phyloP scores from a whole-genome alignment of 2,329 filamentous ascomycete genomes.

The Leptographium galeiforme region DNA sequence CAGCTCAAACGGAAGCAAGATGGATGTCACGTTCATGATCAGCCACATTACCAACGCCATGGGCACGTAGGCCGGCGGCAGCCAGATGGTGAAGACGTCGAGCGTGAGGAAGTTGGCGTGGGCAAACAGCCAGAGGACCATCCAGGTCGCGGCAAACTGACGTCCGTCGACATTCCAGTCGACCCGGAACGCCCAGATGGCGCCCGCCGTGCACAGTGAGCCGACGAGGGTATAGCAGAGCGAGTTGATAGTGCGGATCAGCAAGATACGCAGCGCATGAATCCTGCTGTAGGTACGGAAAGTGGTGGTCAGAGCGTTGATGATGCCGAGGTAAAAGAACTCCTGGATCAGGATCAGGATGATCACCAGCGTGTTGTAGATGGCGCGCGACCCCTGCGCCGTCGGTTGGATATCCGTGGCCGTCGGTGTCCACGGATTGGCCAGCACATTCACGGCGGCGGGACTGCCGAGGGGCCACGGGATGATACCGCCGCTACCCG shows the following conservation, averaged over 20 bases:
- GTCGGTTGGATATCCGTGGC: slow-evolving; percentile 20
- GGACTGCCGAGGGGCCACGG: slow-evolving; percentile 13
- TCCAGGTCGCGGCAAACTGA: slow-evolving; percentile 16
- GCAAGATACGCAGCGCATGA: slow-evolving; percentile 17
- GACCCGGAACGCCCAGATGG: slow-evolving; percentile 30
- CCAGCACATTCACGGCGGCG: slow-evolving; percentile 2
- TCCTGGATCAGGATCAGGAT: slow-evolving; percentile 22
- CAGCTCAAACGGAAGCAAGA: slow-evolving; percentile 28
- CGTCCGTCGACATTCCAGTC: slow-evolving; percentile 23
- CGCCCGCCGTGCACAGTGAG: slow-evolving; percentile 24
- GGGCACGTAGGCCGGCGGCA: slow-evolving; percentile 25
- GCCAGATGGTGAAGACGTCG: slow-evolving; percentile 27
- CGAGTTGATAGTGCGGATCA: slow-evolving; percentile 17
- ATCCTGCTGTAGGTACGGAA: slow-evolving; percentile 23
- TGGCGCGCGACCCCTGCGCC: slow-evolving; percentile 19
- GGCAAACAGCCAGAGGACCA: slow-evolving; percentile 22
- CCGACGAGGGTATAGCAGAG: slow-evolving; percentile 22
- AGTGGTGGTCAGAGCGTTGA: slow-evolving; percentile 21
- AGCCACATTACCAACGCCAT: slow-evolving; percentile 24
- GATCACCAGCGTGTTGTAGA: slow-evolving; percentile 28
- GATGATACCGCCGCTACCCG: slow-evolving; percentile 9
- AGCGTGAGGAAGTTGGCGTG: slow-evolving; percentile 20
- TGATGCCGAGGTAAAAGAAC: slow-evolving; percentile 20
- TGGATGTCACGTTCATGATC: slow-evolving; percentile 26
- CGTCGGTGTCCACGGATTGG: slow-evolving; percentile 20